A percentile compares a stretch with the other conserved stretches of the same genome.
phyloP scores from a whole-genome alignment of 371 early-diverging fungal species.

The Funneliformis caledonium region DNA sequence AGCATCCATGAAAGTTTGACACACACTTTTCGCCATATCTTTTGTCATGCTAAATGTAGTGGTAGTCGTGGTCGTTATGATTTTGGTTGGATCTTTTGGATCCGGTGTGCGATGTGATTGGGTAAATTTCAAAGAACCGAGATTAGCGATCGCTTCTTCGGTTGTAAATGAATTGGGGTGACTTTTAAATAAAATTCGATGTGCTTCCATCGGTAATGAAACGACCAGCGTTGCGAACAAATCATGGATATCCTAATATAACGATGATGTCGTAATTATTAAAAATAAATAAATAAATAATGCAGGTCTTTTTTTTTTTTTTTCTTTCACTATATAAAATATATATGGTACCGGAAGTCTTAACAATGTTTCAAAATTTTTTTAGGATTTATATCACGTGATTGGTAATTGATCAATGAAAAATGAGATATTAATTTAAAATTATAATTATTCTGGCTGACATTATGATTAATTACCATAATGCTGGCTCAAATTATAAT shows the following conservation, averaged over 20 bases:
- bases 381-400: too few species aligned
- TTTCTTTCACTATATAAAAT: too few species aligned
- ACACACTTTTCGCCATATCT: conserved; percentile 69
- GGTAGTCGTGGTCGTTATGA: conserved; percentile 60
- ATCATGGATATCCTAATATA: conserved; percentile 64
- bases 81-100: conserved; percentile 61
- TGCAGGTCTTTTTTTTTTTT: too few species aligned
- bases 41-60: conserved; percentile 64
- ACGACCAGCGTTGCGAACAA: conserved; percentile 66
- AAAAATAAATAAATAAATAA: too few species aligned
- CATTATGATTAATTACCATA: too few species aligned
- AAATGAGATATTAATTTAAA: too few species aligned
- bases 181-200: conserved; percentile 59
- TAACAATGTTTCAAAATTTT: too few species aligned
- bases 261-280: neutral
- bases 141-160: conserved; percentile 61
- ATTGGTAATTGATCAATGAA: too few species aligned
- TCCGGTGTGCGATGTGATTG: conserved; percentile 60
- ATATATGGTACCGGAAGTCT: too few species aligned
- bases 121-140: conserved; percentile 59
- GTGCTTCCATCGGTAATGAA: conserved; percentile 60
- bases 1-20: conserved; percentile 66
- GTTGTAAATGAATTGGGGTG: conserved; percentile 65
- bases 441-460: too few species aligned
- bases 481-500: too few species aligned